These are phyloP conservation scores for Acidomyces sp. DNA, from an alignment of 495 filamentous ascomycete genomes.

Conservation along the genomic window DNA sequence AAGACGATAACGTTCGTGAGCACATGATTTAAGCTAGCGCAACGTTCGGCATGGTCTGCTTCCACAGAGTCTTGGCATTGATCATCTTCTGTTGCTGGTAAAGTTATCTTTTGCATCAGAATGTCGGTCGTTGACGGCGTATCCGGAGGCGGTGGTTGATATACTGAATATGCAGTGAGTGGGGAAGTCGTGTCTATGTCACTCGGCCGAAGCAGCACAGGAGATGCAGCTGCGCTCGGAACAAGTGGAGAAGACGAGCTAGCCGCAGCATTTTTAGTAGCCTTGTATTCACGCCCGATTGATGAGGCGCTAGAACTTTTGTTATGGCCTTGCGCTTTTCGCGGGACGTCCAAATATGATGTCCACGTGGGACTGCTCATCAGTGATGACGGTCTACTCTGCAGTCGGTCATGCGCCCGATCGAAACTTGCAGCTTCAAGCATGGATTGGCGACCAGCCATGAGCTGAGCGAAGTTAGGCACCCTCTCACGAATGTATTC, in stretches of 20 bases:
- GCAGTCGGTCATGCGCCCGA: not conserved
- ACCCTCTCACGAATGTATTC: constrained; percentile 22
- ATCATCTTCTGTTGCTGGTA: not conserved
- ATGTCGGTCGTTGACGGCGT: constrained; percentile 16
- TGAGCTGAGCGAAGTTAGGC: constrained; percentile 25
- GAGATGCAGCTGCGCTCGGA: constrained; percentile 1
- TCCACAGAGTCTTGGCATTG: constrained; percentile 7
- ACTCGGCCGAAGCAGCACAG: not conserved
- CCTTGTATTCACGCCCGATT: not conserved
- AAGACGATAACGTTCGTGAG: constrained; percentile 66
- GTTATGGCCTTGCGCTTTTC: not conserved
- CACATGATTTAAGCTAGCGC: constrained; percentile 62
- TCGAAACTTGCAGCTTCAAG: constrained; percentile 19
- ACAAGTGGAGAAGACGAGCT: not conserved
- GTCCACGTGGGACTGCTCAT: constrained; percentile 7
- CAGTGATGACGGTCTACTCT: constrained; percentile 9
- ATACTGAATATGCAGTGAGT: constrained; percentile 2
- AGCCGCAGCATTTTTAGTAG: not conserved
- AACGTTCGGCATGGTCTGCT: constrained; percentile 15
- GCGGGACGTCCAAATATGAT: not conserved
- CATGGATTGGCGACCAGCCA: constrained; percentile 25
- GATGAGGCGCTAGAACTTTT: constrained; percentile 9
- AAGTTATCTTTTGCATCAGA: constrained; percentile 12
- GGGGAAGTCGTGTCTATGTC: not conserved
- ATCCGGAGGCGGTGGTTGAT: constrained; percentile 17